Base-by-base conservation (phyloP, 2,329 filamentous ascomycete species). In the Cladophialophora carrionii region DNA sequence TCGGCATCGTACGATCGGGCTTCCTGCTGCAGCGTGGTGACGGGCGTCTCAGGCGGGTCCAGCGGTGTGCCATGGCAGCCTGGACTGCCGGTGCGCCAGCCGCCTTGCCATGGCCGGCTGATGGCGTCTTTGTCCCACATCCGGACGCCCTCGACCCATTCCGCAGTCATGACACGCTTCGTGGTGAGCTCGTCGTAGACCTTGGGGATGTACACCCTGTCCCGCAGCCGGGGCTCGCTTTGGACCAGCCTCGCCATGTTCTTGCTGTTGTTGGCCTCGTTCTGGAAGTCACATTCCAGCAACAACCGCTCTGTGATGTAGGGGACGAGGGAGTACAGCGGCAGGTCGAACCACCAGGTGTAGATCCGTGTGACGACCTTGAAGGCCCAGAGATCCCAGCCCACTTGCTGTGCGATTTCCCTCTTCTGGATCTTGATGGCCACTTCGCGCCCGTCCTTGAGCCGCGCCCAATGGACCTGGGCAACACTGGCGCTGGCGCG, bases 371-470 rank as follows among this genome's bases (percentile, higher is more conserved):
- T 88, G 10, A 97, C 90, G 10, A 92, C 89, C 73, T 92, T 92
- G 82, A 97, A 97, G 2, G 93, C 89, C 92, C 92, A 97, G 59
- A 99, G 77, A 82, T 99, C 95, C 92, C 92, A 96, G 4, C 88
- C 87, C 43, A 97, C 90, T 79, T 98, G 95, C 74, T 89, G 88
- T 22, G 86, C 88, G 75, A 99, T 98, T 82, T 97, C 94, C 57
- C 89, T 86, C 81, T 98, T 99, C 81, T 99, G 95, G 4, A 99
- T 88, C 81, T 99, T 99, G 75, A 99, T 86, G 1, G 95, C 95
- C 24, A 98, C 90, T 80, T 97, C 93, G 55, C 92, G 84, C 0
- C 95, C 95, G 78, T 98, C 94, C 2, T 87, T 79, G 63, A 98
- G 77, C 66, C 89, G 83, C 7, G 95, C 95, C 92, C 94, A 97